Percentiles rank a stretch among this genome's conserved stretches.
Evolutionary conservation across 2,329 filamentous ascomycete species (phyloP).

Genomic region (Clarireedia sp.): DNA sequence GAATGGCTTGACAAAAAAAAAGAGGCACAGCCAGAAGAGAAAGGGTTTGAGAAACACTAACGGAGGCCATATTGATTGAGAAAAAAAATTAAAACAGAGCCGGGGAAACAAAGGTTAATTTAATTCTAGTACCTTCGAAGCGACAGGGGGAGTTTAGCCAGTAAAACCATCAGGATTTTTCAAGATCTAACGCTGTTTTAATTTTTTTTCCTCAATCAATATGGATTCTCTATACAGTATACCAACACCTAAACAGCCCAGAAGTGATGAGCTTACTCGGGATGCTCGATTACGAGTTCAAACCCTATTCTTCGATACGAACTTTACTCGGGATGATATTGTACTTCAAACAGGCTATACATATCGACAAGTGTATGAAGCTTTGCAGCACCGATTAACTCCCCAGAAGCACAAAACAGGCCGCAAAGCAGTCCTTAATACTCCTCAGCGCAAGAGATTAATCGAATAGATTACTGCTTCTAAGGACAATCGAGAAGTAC

Average conservation of each 20-base stretch:
- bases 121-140: background rate
- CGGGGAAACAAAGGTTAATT: too few relatives aligned
- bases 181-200: background rate
- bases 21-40: too few relatives aligned
- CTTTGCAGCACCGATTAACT: constrained; percentile 11
- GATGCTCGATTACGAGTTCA: constrained; percentile 12
- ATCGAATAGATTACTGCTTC: constrained; percentile 14
- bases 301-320: constrained; percentile 12
- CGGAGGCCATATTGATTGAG: too few relatives aligned
- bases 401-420: constrained; percentile 10
- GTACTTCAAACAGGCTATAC: constrained; percentile 8
- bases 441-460: constrained; percentile 11
- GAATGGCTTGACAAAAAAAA: too few relatives aligned
- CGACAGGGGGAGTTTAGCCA: background rate
- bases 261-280: constrained; percentile 1
- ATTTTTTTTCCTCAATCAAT: background rate
- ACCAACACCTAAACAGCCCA: constrained; percentile 8
- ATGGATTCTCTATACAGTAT: constrained; percentile 5
- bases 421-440: constrained; percentile 6
- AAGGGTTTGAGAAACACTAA: too few relatives aligned
- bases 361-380: constrained; percentile 10
- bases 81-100: too few relatives aligned
- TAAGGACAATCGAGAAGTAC: constrained; percentile 9
- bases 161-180: background rate
- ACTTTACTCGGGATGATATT: constrained; percentile 10